Evolutionary conservation across 805 yeast genomes (phyloP), one percentile per base, ranked within the genome.

Genomic region (Torulaspora delbrueckii): DNA sequence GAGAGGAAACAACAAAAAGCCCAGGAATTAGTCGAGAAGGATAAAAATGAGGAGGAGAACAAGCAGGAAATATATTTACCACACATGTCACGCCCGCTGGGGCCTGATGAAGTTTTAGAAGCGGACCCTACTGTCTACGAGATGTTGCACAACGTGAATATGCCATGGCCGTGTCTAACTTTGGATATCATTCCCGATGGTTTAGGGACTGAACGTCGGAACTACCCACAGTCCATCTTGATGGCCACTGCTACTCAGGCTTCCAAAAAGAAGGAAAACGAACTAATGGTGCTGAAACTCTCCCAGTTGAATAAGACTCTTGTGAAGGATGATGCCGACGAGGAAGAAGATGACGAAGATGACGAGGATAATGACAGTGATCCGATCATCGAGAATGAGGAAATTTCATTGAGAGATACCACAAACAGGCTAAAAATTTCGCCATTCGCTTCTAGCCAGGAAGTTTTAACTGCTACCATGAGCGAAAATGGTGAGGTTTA

Each of bases 151-250:
- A 86, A 86, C 58, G 87, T 91, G 48, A 86, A 86, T 65, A 71
- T 91, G 67, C 95, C 96, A 58, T 93, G 98, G 98, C 98, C 99
- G 9, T 89, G 97, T 69, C 70, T 93, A 62, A 88, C 97, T 3
- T 73, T 93, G 49, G 98, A 91, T 61, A 71, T 93, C 16, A 69
- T 93, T 43, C 96, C 96, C 5, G 99, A 93, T 63, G 72, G 73
- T 42, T 72, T 86, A 48, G 99, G 99, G 8, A 72, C 77, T 41
- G 97, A 89, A 66, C 83, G 99, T 71, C 79, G 96, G 69, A 76
- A 77, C 36, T 93, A 81, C 60, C 99, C 99, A 3, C 96, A 95
- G 34, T 76, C 93, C 1, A 72, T 89, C 59, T 86, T 86, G 60
- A 66, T 90, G 46, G 81, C 95, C 9, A 86, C 97, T 2, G 98